A percentile compares a stretch with the other conserved stretches of the same genome.
phyloP scores from a whole-genome alignment of 2,329 filamentous ascomycete species.

The Stachybotrys chlorohalonatus region DNA sequence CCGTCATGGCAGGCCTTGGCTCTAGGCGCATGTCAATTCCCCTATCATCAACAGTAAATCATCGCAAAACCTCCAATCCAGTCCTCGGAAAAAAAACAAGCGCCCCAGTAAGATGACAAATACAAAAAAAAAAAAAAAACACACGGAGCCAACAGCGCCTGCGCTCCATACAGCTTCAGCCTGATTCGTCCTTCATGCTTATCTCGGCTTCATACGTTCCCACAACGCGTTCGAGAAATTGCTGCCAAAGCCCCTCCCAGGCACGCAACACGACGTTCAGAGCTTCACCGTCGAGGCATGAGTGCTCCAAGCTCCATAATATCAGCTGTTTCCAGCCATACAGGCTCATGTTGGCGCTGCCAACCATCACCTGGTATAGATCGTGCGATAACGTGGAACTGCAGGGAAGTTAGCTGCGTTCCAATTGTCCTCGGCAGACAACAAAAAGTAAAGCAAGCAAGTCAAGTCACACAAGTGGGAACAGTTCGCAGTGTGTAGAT shows the following conservation, averaged over 20 bases:
- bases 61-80: neutral
- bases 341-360: conserved; percentile 55
- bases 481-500: neutral
- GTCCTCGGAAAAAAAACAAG: neutral
- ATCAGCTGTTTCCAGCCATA: conserved; percentile 63
- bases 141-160: neutral
- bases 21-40: too few relatives aligned
- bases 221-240: conserved; percentile 46
- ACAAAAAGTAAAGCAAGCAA: too few relatives aligned
- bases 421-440: too few relatives aligned
- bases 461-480: too few relatives aligned
- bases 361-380: conserved; percentile 69
- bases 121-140: conserved; percentile 1
- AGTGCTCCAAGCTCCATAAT: conserved; percentile 54
- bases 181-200: neutral
- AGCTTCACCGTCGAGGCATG: conserved; percentile 40
- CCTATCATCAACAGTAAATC: too few relatives aligned
- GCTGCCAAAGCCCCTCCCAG: conserved; percentile 49
- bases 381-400: conserved; percentile 66
- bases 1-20: too few relatives aligned
- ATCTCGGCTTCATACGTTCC: conserved; percentile 21
- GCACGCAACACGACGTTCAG: conserved; percentile 23
- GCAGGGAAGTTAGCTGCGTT: neutral
- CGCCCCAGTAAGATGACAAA: conserved; percentile 3
- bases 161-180: neutral